Evolutionary conservation across 805 yeast species (phyloP).

Genomic region (Metschnikowia colocasiae): DNA sequence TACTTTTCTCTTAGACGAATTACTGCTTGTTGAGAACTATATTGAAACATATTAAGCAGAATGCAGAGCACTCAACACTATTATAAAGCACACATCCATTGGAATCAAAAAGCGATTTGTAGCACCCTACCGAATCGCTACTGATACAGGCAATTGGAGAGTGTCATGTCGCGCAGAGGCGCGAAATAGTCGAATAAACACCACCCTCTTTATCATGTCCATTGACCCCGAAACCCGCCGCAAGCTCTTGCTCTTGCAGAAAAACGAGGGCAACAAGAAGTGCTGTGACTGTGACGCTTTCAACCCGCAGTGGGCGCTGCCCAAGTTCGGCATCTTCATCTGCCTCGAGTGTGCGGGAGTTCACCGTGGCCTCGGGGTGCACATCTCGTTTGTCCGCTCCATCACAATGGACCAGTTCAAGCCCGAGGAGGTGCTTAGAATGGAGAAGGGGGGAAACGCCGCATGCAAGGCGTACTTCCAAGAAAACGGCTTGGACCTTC

Average conservation of each 20-base stretch:
- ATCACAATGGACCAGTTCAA: conserved; percentile 99
- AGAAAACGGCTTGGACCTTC: conserved; percentile 64
- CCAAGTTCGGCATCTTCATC: conserved; percentile 94
- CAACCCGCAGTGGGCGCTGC: conserved; percentile 99
- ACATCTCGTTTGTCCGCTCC: conserved; percentile 91
- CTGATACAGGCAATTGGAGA: no score
- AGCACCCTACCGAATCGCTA: no score
- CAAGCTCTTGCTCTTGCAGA: conserved; percentile 69
- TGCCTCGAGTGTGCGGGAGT: conserved; percentile 98
- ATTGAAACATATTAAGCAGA: no score
- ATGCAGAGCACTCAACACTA: no score
- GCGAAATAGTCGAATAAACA: not conserved
- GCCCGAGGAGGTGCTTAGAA: conserved; percentile 80
- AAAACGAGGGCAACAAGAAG: conserved; percentile 74
- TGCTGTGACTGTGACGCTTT: conserved; percentile 95
- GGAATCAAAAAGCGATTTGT: no score
- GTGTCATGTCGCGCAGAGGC: not conserved
- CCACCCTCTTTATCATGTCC: conserved; percentile 43
- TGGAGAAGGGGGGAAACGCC: conserved; percentile 94
- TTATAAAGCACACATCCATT: no score
- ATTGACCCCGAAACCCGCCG: conserved; percentile 93
- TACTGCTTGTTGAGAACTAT: no score
- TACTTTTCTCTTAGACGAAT: no score
- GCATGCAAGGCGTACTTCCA: conserved; percentile 66
- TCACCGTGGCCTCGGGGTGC: conserved; percentile 95